Evolutionary conservation across 495 filamentous ascomycete species (phyloP).

Genomic region (Lasiosphaeris hirsuta): DNA sequence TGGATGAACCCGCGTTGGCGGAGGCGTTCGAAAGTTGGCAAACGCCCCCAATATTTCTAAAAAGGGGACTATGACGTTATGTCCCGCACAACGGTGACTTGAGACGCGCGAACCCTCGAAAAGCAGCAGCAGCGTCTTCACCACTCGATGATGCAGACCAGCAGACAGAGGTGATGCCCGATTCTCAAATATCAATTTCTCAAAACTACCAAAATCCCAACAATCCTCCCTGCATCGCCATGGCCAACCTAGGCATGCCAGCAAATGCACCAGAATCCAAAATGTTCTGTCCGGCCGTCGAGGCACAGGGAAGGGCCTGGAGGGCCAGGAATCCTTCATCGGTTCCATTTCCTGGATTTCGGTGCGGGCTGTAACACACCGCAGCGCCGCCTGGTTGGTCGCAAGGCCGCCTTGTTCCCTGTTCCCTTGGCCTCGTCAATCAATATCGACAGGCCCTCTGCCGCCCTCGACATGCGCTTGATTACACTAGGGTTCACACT

Average conservation of each 20-base stretch:
- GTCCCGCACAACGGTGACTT: constrained; percentile 9
- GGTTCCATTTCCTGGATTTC: constrained; percentile 4
- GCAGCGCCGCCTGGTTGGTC: neutral
- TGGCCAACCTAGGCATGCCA: too few relatives aligned
- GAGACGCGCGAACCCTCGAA: constrained; percentile 8
- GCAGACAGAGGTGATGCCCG: too few relatives aligned
- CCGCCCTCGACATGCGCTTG: too few relatives aligned
- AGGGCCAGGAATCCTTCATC: neutral
- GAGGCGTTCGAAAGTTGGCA: constrained; percentile 26
- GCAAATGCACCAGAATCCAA: too few relatives aligned
- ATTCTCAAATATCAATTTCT: neutral
- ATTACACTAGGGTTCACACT: too few relatives aligned
- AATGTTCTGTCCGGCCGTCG: too few relatives aligned
- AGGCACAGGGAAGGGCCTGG: neutral
- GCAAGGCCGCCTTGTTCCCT: constrained; percentile 2
- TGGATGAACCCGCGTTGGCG: constrained; percentile 10
- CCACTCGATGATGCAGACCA: too few relatives aligned
- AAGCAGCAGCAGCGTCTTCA: neutral
- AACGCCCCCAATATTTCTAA: constrained; percentile 16
- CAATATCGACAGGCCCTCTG: too few relatives aligned
- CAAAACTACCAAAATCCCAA: neutral
- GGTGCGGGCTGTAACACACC: neutral
- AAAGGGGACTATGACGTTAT: constrained; percentile 33
- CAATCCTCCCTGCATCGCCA: too few relatives aligned
- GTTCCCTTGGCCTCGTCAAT: neutral